These are phyloP conservation scores for Castanospermum australe DNA, from an alignment of 306 rosid species.

Conservation along the genomic window DNA sequence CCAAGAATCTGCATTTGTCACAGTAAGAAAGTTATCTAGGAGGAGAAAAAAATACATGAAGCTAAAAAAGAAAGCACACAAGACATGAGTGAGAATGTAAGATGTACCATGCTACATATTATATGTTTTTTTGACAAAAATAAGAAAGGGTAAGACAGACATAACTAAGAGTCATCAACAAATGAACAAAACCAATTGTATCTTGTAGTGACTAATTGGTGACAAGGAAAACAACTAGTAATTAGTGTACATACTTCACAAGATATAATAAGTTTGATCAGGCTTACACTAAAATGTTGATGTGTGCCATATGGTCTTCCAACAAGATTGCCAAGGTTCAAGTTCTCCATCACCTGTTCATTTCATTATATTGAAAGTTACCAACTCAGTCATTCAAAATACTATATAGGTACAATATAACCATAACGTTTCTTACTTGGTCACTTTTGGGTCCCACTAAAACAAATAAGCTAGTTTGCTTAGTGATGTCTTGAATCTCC, in stretches of 20 bases:
- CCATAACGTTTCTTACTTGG: constrained; percentile 58
- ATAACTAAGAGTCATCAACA: constrained; percentile 21
- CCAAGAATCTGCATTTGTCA: neutral
- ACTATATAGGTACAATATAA: neutral
- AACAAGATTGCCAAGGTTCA: constrained; percentile 74
- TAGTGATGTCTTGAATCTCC: constrained; percentile 84
- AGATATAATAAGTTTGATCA: neutral
- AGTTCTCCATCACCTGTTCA: constrained; percentile 69
- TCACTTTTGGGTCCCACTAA: constrained; percentile 86
- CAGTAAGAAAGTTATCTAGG: neutral
- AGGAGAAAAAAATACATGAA: constrained; percentile 12
- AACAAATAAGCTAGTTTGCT: constrained; percentile 78
- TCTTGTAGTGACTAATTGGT: neutral
- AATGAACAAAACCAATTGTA: neutral
- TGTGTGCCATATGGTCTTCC: constrained; percentile 89
- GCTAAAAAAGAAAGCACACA: neutral
- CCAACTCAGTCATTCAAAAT: constrained; percentile 10
- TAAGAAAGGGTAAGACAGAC: neutral
- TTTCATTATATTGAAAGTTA: constrained; percentile 28
- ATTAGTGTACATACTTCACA: neutral
- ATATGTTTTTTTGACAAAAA: neutral
- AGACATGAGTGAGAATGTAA: constrained; percentile 2
- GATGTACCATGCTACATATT: neutral
- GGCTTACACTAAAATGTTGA: constrained; percentile 76
- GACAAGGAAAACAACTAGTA: neutral